Percentiles rank a stretch among this genome's conserved stretches.
Conservation (phyloP, 805 yeast species). For the Candida qinlingensis region DNA sequence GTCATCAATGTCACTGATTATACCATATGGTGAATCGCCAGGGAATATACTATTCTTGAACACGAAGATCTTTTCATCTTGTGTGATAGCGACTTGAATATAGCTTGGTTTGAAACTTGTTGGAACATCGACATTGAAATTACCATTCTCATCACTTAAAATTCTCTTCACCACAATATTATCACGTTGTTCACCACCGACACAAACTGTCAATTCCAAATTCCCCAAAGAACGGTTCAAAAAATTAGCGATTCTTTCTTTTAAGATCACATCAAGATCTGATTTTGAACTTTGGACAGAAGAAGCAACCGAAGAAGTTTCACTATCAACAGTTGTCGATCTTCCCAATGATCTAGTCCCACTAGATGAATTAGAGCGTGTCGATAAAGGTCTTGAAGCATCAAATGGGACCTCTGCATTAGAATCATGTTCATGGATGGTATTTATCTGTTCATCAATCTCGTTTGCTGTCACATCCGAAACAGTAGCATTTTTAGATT, state of each 20-base stretch:
- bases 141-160: conserved; percentile 63
- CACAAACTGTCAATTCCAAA: conserved; percentile 46
- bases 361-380: background rate
- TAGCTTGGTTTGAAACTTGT: conserved; percentile 59
- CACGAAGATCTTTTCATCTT: conserved; percentile 42
- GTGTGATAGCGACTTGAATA: conserved; percentile 43
- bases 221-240: conserved; percentile 61
- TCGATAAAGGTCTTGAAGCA: background rate
- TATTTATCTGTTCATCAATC: conserved; percentile 33
- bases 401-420: background rate
- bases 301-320: conserved; percentile 3
- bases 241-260: conserved; percentile 64
- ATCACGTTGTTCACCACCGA: conserved; percentile 44
- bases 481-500: conserved; percentile 25
- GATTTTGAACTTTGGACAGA: conserved; percentile 8
- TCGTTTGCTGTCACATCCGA: conserved; percentile 27
- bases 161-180: conserved; percentile 29
- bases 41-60: conserved; percentile 42
- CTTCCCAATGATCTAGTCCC: background rate
- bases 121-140: conserved; percentile 47
- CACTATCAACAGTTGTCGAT: conserved; percentile 7
- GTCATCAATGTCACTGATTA: conserved; percentile 92
- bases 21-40: conserved; percentile 48
- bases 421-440: conserved; percentile 8
- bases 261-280: conserved; percentile 43